These are phyloP conservation scores for Holtermannia corniformis DNA, from an alignment of 768 basidiomycete genomes.

Conservation along the genomic window DNA sequence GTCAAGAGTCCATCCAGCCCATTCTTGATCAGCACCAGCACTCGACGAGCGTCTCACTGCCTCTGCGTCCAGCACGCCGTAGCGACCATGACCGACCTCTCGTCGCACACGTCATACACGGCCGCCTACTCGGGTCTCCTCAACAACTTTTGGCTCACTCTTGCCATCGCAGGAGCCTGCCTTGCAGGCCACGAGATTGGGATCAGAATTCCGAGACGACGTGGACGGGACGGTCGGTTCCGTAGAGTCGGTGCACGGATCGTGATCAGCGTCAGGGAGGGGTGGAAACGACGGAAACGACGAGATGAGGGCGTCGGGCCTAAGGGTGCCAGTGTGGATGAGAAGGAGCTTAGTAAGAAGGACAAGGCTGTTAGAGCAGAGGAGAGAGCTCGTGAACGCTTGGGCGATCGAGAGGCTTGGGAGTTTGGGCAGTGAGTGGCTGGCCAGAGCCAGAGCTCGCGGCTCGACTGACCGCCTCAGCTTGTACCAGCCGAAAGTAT, in stretches of 20 bases:
- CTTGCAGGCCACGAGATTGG: constrained; percentile 35
- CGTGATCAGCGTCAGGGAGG: constrained; percentile 7
- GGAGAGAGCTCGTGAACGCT: constrained; percentile 7
- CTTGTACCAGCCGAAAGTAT: constrained; percentile 33
- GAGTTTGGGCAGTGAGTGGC: constrained; percentile 35
- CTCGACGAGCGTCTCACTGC: too few species aligned
- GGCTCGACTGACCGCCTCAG: too few species aligned
- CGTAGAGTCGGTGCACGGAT: constrained; percentile 19
- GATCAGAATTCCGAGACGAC: constrained; percentile 28
- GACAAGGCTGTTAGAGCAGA: not conserved
- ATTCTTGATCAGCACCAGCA: too few species aligned
- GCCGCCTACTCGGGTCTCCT: constrained; percentile 39
- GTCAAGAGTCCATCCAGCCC: too few species aligned
- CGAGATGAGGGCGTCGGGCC: not conserved
- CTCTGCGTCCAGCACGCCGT: not conserved
- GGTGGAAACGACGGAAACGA: constrained; percentile 11
- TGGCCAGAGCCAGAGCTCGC: not conserved
- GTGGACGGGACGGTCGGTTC: constrained; percentile 29
- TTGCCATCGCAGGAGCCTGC: constrained; percentile 36
- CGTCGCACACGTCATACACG: constrained; percentile 28
- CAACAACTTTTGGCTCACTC: constrained; percentile 33
- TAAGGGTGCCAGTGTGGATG: constrained; percentile 1
- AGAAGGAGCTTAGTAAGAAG: constrained; percentile 4
- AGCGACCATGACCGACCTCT: constrained; percentile 33
- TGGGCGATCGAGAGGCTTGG: constrained; percentile 37